A percentile compares a stretch with the other conserved stretches of the same genome.
Conservation (phyloP, 2,329 filamentous ascomycete genomes). For the Basipetospora chlamydospora region DNA sequence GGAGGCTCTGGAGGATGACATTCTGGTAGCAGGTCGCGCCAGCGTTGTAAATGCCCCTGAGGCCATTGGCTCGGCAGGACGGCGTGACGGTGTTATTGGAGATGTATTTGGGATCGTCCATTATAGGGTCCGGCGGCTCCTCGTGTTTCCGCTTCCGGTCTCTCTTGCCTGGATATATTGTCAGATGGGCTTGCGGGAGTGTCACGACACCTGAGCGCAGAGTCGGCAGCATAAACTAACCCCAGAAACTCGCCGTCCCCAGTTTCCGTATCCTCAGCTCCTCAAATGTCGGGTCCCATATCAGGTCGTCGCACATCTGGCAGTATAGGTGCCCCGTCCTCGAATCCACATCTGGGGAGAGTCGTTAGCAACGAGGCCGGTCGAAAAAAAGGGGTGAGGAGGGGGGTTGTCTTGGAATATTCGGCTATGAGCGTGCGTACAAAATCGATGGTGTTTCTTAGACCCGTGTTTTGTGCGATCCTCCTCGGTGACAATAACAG, state of each 20-base stretch:
- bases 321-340: conserved; percentile 62
- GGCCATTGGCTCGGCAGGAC: conserved; percentile 72
- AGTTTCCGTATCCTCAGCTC: conserved; percentile 58
- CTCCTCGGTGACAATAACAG: conserved; percentile 50
- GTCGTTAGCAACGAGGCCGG: neutral
- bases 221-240: conserved; percentile 35
- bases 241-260: conserved; percentile 49
- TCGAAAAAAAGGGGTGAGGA: too few species aligned
- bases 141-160: conserved; percentile 64
- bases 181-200: too few species aligned
- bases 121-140: conserved; percentile 50
- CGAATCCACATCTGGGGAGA: conserved; percentile 57
- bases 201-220: too few species aligned
- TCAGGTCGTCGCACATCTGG: conserved; percentile 67
- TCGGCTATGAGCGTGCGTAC: conserved; percentile 29
- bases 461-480: conserved; percentile 52
- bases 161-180: conserved; percentile 12
- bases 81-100: conserved; percentile 63
- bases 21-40: conserved; percentile 99
- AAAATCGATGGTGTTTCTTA: conserved; percentile 59
- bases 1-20: conserved; percentile 81
- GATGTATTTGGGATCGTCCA: conserved; percentile 65
- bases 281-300: conserved; percentile 71
- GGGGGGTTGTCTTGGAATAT: too few species aligned
- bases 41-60: conserved; percentile 90